Evolutionary conservation across 148 eudicot species (phyloP).

Genomic region (Heliosperma pusillum): DNA sequence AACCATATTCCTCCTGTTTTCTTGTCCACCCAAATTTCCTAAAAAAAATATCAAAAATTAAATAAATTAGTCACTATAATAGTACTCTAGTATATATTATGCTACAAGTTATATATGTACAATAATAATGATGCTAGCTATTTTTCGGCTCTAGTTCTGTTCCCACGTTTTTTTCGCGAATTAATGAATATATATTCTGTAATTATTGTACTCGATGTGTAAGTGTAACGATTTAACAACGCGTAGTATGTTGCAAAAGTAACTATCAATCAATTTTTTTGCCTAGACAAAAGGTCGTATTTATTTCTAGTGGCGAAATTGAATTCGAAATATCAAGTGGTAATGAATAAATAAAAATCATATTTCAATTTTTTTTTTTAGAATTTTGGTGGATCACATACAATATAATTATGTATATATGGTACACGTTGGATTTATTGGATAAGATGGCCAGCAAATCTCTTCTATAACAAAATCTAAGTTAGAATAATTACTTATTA

Average conservation of each 20-base stretch:
- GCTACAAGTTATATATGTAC: background rate
- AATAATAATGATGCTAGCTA: too few relatives aligned
- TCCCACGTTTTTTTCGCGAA: background rate
- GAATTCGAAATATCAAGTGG: background rate
- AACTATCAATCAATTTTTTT: background rate
- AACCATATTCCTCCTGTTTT: conserved; percentile 76
- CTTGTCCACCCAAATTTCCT: conserved; percentile 89
- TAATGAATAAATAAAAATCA: background rate
- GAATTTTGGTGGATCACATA: background rate
- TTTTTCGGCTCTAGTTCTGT: background rate
- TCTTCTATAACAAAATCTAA: background rate
- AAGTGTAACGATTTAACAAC: background rate
- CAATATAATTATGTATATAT: too few relatives aligned
- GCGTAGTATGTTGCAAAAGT: background rate
- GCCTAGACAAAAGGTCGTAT: background rate
- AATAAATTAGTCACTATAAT: conserved; percentile 5
- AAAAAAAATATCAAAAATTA: background rate
- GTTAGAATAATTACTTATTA: conserved; percentile 18
- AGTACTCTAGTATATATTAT: too few relatives aligned
- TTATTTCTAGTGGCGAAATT: background rate
- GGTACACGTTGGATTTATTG: background rate
- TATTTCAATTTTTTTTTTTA: background rate
- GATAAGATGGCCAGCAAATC: conserved; percentile 7
- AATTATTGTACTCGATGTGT: background rate
- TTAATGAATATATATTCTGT: background rate